Evolutionary conservation across 352 stramenopile species (phyloP).

Genomic region (Halophytophthora batemanensis): DNA sequence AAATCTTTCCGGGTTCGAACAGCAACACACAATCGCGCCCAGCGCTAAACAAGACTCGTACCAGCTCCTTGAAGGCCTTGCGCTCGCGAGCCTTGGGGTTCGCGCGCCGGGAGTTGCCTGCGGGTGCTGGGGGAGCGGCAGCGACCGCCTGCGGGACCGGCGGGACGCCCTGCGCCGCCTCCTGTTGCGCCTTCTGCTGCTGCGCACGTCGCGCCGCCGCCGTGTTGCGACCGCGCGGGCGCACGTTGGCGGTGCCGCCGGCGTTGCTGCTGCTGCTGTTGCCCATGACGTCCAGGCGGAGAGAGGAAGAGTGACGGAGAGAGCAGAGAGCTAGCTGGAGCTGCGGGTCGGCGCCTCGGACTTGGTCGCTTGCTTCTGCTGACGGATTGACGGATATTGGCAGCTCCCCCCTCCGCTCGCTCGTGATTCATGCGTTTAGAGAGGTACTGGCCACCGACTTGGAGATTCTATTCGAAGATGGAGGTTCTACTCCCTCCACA

Average conservation of each 20-base stretch:
- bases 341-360: too few relatives aligned
- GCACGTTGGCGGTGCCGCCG: slow-evolving; percentile 25
- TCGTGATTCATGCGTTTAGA: too few relatives aligned
- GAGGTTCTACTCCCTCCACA: too few relatives aligned
- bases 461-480: too few relatives aligned
- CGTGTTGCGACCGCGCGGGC: slow-evolving; percentile 37
- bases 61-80: slow-evolving; percentile 71
- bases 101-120: slow-evolving; percentile 21
- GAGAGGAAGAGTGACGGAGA: background rate
- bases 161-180: slow-evolving; percentile 13
- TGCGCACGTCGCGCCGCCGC: slow-evolving; percentile 37
- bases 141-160: slow-evolving; percentile 9
- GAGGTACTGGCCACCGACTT: too few relatives aligned
- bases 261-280: slow-evolving; percentile 65
- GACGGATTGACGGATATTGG: too few relatives aligned
- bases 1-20: background rate
- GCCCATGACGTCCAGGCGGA: slow-evolving; percentile 34
- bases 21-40: background rate
- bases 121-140: slow-evolving; percentile 13
- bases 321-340: too few relatives aligned
- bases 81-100: slow-evolving; percentile 51
- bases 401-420: too few relatives aligned
- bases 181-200: slow-evolving; percentile 30
- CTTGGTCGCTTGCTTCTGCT: too few relatives aligned
- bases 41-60: slow-evolving; percentile 21